These are phyloP conservation scores for Geotrichum histeridarum DNA, from an alignment of 1,139 yeast genomes.

Conservation along the genomic window DNA sequence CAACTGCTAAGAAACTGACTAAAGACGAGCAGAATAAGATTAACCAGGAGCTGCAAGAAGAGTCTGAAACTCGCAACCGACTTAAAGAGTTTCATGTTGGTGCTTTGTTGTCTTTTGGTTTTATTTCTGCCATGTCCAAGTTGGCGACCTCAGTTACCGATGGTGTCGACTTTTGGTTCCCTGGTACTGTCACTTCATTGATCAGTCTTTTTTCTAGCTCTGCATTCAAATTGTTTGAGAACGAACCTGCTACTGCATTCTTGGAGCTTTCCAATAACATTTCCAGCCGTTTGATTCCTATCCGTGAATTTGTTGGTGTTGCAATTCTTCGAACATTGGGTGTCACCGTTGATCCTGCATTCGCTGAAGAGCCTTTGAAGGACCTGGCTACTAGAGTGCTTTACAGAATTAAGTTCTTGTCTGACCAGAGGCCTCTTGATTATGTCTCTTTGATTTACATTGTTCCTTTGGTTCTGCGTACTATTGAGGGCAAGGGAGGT, in stretches of 20 bases:
- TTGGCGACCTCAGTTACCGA: constrained; percentile 56
- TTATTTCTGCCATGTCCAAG: constrained; percentile 50
- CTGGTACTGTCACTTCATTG: constrained; percentile 48
- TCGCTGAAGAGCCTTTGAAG: constrained; percentile 48
- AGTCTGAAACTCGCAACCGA: constrained; percentile 48
- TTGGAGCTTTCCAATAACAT: constrained; percentile 34
- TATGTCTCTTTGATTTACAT: constrained; percentile 63
- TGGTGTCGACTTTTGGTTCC: constrained; percentile 70
- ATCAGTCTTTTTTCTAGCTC: constrained; percentile 42
- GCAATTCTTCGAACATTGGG: constrained; percentile 53
- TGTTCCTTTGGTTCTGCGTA: constrained; percentile 64
- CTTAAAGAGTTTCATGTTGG: constrained; percentile 42
- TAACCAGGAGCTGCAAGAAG: constrained; percentile 57
- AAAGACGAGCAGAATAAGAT: constrained; percentile 69
- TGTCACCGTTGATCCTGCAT: constrained; percentile 32
- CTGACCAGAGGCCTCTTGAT: constrained; percentile 71
- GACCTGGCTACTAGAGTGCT: constrained; percentile 60
- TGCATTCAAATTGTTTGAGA: constrained; percentile 33
- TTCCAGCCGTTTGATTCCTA: constrained; percentile 47
- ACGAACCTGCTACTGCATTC: constrained; percentile 33
- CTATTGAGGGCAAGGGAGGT: constrained; percentile 48
- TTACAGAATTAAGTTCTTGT: constrained; percentile 67
- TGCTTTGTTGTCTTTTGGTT: constrained; percentile 48
- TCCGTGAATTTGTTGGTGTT: constrained; percentile 56
- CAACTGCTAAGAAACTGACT: constrained; percentile 51